phyloP scores from a whole-genome alignment of 2,329 filamentous ascomycete species.

The Ophiostoma triangulosporum region DNA sequence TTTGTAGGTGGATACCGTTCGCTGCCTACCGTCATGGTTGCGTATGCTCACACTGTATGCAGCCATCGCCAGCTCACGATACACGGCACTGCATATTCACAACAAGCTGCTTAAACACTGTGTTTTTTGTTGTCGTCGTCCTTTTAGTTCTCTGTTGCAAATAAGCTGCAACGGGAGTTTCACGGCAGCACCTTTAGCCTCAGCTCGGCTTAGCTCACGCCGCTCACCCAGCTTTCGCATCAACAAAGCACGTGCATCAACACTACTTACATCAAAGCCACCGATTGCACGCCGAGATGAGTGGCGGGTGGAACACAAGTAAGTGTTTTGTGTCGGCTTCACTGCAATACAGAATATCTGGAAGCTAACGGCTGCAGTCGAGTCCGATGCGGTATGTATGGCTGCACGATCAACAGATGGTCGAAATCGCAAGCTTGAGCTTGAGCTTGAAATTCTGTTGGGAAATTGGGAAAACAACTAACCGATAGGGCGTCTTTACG shows the following conservation, averaged over 20 bases:
- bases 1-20: too few species aligned
- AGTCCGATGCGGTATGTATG: conserved; percentile 70
- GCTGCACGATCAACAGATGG: neutral
- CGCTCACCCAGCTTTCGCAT: neutral
- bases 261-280: neutral
- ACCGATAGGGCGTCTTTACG: conserved; percentile 77
- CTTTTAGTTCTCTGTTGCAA: too few species aligned
- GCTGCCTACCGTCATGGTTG: too few species aligned
- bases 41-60: too few species aligned
- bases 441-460: neutral
- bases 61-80: too few species aligned
- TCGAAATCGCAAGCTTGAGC: neutral
- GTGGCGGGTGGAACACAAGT: conserved; percentile 81
- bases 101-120: neutral
- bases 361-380: conserved; percentile 36
- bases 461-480: neutral
- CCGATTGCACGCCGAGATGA: conserved; percentile 15
- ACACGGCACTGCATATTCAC: neutral
- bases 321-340: conserved; percentile 18
- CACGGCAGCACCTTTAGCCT: neutral
- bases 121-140: conserved; percentile 8
- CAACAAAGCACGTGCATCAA: neutral
- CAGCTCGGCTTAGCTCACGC: neutral
- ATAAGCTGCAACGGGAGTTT: neutral
- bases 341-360: neutral